Evolutionary conservation across 2,329 filamentous ascomycete genomes (phyloP), one percentile per base, ranked within the genome.

Genomic region (Fusarium coicis): DNA sequence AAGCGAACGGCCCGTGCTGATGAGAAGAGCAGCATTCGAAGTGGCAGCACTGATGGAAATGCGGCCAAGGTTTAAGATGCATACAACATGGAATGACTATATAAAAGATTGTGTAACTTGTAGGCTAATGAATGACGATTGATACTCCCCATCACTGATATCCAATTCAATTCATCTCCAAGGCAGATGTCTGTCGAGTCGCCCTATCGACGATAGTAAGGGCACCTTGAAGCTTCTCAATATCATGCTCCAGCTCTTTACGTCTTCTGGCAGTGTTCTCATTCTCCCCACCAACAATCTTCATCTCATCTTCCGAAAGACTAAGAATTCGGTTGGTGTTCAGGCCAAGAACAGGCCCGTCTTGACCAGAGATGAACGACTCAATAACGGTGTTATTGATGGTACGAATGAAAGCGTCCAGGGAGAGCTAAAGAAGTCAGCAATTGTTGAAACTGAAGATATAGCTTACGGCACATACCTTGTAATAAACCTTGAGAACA

Each of bases 401-500:
- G 26, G 66, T 70, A 3, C 72, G 72, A 21, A 81, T 77, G 23
- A 80, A 81, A 2, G 76, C 63, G 7, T 81, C 72, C 10, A 81
- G 44, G 0, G 77, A 63, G 15, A 80, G 59, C 80, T 81, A n/a
- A 5, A 14, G 9, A 30, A 12, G 53, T 70, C 57, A 75, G 52
- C 10, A 23, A 28, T 23, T 8, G 19, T 1, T 16, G 9, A 14
- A 4, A 10, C 23, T 4, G 7, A n/a, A 12, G 7, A 6, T 5
- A 23, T 10, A 32, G 21, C 2, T 23, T 19, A 18, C 0, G 5
- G 10, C 1, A 44, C 72, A 37, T 76, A 82, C 81, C 73, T 82
- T 72, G 44, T 83, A 83, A 23, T 84, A 84, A 0, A 80, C 80
- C 37, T 80, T 81, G 15, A 83, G 70, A 3, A 81, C 67, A 37